Conservation (phyloP, 2,329 filamentous ascomycete genomes). For the Akanthomyces muscarius region DNA sequence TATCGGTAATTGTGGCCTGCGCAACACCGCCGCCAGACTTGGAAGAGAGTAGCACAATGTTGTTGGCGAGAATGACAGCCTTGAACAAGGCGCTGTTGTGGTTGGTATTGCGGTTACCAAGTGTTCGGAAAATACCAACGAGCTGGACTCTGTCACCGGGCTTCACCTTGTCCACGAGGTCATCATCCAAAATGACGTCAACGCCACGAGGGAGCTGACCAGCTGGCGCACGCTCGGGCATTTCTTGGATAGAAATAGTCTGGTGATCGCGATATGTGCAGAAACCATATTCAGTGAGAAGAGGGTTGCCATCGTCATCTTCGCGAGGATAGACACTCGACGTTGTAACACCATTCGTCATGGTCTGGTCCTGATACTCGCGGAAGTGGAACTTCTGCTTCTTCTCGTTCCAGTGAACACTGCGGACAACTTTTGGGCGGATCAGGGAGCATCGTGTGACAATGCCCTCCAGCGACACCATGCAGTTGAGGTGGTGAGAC, state of each 20-base stretch:
- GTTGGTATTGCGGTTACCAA: constrained; percentile 90
- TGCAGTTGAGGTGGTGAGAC: constrained; percentile 85
- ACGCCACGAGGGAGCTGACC: constrained; percentile 93
- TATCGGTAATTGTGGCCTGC: constrained; percentile 88
- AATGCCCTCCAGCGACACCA: constrained; percentile 96
- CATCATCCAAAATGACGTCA: constrained; percentile 94
- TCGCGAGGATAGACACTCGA: constrained; percentile 92
- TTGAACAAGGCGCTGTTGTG: constrained; percentile 92
- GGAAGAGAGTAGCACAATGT: constrained; percentile 88
- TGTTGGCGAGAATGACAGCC: constrained; percentile 89
- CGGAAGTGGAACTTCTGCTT: constrained; percentile 83
- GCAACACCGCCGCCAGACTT: constrained; percentile 95
- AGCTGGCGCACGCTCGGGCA: constrained; percentile 93
- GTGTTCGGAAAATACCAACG: constrained; percentile 90
- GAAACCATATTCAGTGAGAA: constrained; percentile 94
- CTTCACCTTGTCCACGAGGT: constrained; percentile 91
- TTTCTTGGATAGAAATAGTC: constrained; percentile 97
- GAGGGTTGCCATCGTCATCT: constrained; percentile 86
- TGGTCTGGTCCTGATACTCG: constrained; percentile 94
- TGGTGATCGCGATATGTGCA: constrained; percentile 96
- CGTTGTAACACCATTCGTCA: constrained; percentile 86
- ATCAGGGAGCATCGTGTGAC: constrained; percentile 95
- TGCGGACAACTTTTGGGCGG: constrained; percentile 94
- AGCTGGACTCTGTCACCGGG: constrained; percentile 94
- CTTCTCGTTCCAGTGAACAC: constrained; percentile 90